Percentiles rank a stretch among this genome's conserved stretches.
These are phyloP conservation scores for Trametes gibbosa DNA, from an alignment of 768 basidiomycete species.

Conservation along the genomic window DNA sequence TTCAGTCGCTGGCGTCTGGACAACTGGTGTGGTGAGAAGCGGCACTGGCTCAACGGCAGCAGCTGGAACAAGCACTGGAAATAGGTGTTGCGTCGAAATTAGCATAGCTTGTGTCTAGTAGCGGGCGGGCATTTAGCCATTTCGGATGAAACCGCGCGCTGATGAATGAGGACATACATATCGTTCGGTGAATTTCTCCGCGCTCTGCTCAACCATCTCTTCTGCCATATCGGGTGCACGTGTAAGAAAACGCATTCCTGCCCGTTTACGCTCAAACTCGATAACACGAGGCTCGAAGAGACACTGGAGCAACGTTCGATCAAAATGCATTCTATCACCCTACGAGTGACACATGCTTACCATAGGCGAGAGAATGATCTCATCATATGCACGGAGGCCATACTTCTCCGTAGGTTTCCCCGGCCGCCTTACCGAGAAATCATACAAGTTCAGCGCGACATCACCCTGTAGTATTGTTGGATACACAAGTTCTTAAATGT, in stretches of 20 bases:
- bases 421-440: conserved; percentile 82
- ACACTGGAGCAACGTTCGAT: conserved; percentile 46
- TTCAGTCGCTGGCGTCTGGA: conserved; percentile 25
- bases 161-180: conserved; percentile 14
- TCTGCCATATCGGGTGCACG: conserved; percentile 62
- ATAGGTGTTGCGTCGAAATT: conserved; percentile 82
- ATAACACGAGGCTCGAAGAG: conserved; percentile 93
- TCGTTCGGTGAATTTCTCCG: conserved; percentile 42
- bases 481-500: background rate
- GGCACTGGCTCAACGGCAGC: conserved; percentile 4
- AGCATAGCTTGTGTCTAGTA: conserved; percentile 87
- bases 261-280: conserved; percentile 78
- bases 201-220: conserved; percentile 53
- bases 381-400: conserved; percentile 88
- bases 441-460: conserved; percentile 86
- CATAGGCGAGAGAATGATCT: conserved; percentile 92
- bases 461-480: conserved; percentile 54
- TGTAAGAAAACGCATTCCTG: conserved; percentile 46
- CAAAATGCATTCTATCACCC: background rate
- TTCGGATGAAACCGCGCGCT: background rate
- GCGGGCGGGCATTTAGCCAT: background rate
- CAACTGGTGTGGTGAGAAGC: conserved; percentile 15
- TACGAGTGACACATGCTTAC: conserved; percentile 37
- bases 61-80: conserved; percentile 29
- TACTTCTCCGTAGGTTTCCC: conserved; percentile 82